Evolutionary conservation across 176 grass and related monocot species (phyloP).

Genomic region (Zizania latifolia): DNA sequence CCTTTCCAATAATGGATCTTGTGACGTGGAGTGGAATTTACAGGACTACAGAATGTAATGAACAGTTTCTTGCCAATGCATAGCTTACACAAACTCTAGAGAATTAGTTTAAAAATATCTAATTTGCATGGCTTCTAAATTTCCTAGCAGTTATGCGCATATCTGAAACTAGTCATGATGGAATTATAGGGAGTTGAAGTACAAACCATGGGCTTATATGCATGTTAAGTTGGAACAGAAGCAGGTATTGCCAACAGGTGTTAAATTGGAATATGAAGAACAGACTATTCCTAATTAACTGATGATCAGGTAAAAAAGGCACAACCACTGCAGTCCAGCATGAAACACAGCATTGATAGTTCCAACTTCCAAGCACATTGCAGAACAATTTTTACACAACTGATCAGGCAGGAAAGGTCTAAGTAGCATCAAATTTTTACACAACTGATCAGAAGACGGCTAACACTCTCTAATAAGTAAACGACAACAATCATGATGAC

Average conservation of each 20-base stretch:
- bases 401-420: not conserved
- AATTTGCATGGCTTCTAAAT: not conserved
- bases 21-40: too few species aligned
- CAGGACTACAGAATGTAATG: too few species aligned
- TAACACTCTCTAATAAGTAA: too few species aligned
- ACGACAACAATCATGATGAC: constrained; percentile 6
- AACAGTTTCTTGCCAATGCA: not conserved
- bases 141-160: constrained; percentile 24
- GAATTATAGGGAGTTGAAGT: not conserved
- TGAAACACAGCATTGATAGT: not conserved
- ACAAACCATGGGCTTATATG: not conserved
- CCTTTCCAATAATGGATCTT: not conserved
- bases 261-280: not conserved
- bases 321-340: not conserved
- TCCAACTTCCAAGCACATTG: not conserved
- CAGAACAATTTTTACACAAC: not conserved
- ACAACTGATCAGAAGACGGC: too few species aligned
- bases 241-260: not conserved
- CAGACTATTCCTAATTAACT: not conserved
- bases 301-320: not conserved
- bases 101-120: not conserved
- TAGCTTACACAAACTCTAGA: not conserved
- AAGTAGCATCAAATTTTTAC: too few species aligned
- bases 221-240: constrained; percentile 5
- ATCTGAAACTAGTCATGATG: not conserved